Percentiles rank a stretch among this genome's conserved stretches.
phyloP scores from a whole-genome alignment of 1,139 yeast genomes.

The Geotrichum candidum region DNA sequence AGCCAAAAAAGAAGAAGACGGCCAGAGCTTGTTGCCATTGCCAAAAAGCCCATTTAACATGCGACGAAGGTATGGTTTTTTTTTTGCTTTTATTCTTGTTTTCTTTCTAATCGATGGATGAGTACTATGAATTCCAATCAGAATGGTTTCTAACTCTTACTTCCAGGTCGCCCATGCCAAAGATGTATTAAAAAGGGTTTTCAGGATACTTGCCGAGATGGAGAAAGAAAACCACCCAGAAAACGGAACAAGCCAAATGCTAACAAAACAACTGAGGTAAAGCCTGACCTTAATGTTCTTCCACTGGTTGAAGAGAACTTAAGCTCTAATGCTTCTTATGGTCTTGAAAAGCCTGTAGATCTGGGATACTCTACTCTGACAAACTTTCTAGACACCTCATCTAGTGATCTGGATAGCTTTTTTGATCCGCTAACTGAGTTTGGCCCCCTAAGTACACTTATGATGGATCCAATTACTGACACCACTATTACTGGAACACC shows the following conservation, averaged over 20 bases:
- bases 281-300: neutral
- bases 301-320: neutral
- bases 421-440: neutral
- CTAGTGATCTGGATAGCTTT: neutral
- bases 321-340: neutral
- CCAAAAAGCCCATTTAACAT: constrained; percentile 82
- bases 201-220: constrained; percentile 67
- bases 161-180: constrained; percentile 59
- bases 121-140: neutral
- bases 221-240: constrained; percentile 79
- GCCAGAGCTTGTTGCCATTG: constrained; percentile 89
- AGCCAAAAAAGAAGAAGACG: constrained; percentile 46
- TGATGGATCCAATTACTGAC: neutral
- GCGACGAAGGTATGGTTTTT: constrained; percentile 47
- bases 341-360: neutral
- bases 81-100: neutral
- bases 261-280: neutral
- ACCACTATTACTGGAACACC: neutral
- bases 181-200: constrained; percentile 67
- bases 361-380: neutral
- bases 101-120: neutral
- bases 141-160: neutral
- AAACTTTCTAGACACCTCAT: neutral
- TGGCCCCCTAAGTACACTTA: neutral
- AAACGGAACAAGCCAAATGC: constrained; percentile 35